Percentiles rank a stretch among this genome's conserved stretches.
Conservation (phyloP, 2,329 filamentous ascomycete genomes). For the Trichoderma sp. region DNA sequence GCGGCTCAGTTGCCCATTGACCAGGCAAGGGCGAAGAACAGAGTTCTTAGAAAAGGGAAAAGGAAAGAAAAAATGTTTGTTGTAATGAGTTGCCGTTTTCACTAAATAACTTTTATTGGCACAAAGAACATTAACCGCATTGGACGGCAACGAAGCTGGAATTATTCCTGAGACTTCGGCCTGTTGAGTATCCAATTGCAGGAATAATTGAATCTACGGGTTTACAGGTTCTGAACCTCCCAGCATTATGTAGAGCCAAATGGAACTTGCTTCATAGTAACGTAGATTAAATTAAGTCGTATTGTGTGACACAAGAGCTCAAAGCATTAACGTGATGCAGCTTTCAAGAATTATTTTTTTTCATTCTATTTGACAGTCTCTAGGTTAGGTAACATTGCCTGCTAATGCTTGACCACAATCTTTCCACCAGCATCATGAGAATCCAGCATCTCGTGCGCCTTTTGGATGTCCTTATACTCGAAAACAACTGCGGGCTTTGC, state of each 20-base stretch:
- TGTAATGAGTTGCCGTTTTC: no score
- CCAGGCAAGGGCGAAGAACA: background rate
- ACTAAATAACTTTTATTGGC: background rate
- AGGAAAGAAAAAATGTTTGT: background rate
- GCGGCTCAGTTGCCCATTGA: background rate
- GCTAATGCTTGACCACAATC: conserved; percentile 31
- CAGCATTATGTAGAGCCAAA: background rate
- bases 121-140: background rate
- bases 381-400: background rate
- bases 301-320: background rate
- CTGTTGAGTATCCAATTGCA: no score
- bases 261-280: background rate
- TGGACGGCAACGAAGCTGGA: background rate
- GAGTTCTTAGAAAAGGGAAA: background rate
- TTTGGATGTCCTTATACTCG: conserved; percentile 33
- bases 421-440: conserved; percentile 35
- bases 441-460: conserved; percentile 36
- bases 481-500: conserved; percentile 37
- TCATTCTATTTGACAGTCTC: background rate
- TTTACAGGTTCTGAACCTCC: background rate
- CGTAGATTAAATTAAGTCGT: background rate
- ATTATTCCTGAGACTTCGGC: background rate
- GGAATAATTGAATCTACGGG: background rate
- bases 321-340: background rate
- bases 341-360: background rate